Evolutionary conservation across 2,329 filamentous ascomycete species (phyloP), one percentile per base, ranked within the genome.

Genomic region (Celoporthe dispersa): DNA sequence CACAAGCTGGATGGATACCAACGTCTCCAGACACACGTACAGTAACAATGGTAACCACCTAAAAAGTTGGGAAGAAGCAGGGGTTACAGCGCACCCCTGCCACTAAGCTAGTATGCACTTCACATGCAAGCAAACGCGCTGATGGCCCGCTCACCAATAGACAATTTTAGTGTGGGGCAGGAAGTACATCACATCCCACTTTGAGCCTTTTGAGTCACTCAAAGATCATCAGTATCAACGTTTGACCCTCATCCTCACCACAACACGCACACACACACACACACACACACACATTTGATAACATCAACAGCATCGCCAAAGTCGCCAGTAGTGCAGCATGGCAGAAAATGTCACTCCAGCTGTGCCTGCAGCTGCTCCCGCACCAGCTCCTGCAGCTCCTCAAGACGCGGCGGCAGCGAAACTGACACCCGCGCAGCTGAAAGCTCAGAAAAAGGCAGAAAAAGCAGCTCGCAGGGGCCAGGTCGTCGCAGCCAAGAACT

Each of bases 371-470:
- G 70, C 70, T 44, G 62, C 68, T 35, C 68, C 69, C 33, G 64
- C 71, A n/a, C 35, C 65, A 22, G 55, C 69, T 31, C 35, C 71
- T 33, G 72, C 71, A 28, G 67, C 71, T 25, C 73, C 74, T 67
- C 66, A 77, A 6, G 67, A 79, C 5, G 79, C 80, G 22, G 79
- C 80, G 19, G 74, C 79, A 28, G 76, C 80, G 75, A 92, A 93
- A 79, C 83, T 92, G 41, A 89, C 92, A 1, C 87, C 87, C 48
- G 94, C 93, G 28, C 92, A 97, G 80, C 79, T 97, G 77, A 98
- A 98, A 82, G 95, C 94, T 76, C 90, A 89, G 79, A 91, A 92
- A 72, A 95, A 97, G 80, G 94, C 93, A 41, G 95, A 98, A 79
- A 98, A 98, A 83, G 92, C 92, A 66, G 94, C 94, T 62, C 87